Evolutionary conservation across 208 protist species (phyloP).

Genomic region (Herpetomonas tarakana): DNA sequence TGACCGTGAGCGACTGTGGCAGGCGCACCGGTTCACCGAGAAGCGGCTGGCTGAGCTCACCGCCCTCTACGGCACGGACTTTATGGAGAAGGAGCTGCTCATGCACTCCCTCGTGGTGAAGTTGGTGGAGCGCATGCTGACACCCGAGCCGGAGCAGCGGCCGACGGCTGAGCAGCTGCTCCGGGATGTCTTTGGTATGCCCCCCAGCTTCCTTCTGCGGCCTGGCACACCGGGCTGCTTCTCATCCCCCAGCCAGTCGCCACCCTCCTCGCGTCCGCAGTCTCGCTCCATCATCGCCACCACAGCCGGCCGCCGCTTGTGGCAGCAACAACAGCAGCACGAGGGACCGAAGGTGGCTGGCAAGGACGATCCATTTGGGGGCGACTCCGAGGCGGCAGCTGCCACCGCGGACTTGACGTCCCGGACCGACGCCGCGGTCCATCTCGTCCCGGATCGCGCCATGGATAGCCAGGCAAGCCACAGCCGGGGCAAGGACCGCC

Average conservation of each 20-base stretch:
- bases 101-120: constrained; percentile 60
- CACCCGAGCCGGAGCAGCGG: constrained; percentile 41
- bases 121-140: constrained; percentile 67
- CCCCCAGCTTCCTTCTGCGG: constrained; percentile 2
- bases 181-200: constrained; percentile 36
- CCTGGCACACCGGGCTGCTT: not conserved
- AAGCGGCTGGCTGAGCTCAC: constrained; percentile 30
- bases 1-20: constrained; percentile 40
- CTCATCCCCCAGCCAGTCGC: not conserved
- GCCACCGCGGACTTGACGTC: not conserved
- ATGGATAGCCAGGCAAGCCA: not conserved
- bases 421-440: not conserved
- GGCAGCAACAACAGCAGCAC: not conserved
- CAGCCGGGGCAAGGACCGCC: too few species aligned
- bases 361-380: not conserved
- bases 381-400: not conserved
- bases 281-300: constrained; percentile 1
- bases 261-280: not conserved
- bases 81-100: constrained; percentile 40
- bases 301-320: not conserved
- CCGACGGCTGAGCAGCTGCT: constrained; percentile 58
- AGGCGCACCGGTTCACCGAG: constrained; percentile 38
- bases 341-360: not conserved
- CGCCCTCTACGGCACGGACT: constrained; percentile 40
- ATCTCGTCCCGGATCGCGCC: not conserved